phyloP scores from a whole-genome alignment of 2,329 filamentous ascomycete species.

The Daldinia sp. region DNA sequence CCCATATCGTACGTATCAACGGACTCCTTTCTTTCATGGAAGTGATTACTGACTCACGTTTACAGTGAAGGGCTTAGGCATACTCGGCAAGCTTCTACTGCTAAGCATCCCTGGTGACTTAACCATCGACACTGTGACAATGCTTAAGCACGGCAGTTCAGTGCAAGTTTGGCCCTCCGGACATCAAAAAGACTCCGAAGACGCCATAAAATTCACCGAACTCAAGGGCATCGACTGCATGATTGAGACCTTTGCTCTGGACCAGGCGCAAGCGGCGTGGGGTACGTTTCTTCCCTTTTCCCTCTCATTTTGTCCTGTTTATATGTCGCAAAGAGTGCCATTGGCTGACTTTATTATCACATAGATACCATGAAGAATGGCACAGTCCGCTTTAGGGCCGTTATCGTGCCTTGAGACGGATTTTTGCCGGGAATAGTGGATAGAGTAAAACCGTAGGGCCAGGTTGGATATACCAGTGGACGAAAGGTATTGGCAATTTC shows the following conservation, averaged over 20 bases:
- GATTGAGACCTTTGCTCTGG: constrained; percentile 35
- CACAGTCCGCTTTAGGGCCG: constrained; percentile 23
- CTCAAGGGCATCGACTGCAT: constrained; percentile 32
- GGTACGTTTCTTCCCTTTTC: constrained; percentile 22
- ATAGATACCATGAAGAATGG: constrained; percentile 22
- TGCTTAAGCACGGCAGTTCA: constrained; percentile 34
- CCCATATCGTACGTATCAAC: constrained; percentile 12
- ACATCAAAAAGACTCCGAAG: constrained; percentile 30
- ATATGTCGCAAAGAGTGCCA: not conserved
- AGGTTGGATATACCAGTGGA: not conserved
- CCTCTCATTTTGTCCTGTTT: not conserved
- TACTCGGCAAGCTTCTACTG: constrained; percentile 38
- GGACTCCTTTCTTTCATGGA: not conserved
- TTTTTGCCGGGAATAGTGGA: not conserved
- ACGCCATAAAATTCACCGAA: constrained; percentile 36
- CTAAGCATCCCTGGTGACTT: constrained; percentile 32
- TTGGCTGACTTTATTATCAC: not conserved
- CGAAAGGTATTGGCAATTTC: not conserved
- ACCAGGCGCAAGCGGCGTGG: constrained; percentile 36
- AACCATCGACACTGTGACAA: constrained; percentile 28
- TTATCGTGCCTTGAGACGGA: constrained; percentile 14
- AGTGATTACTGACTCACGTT: not conserved
- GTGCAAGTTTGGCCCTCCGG: constrained; percentile 40
- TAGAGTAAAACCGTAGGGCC: not conserved
- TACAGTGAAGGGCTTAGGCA: constrained; percentile 28